Base-by-base conservation (phyloP, 78 protist genomes). In the Monosiga brevicollis region DNA sequence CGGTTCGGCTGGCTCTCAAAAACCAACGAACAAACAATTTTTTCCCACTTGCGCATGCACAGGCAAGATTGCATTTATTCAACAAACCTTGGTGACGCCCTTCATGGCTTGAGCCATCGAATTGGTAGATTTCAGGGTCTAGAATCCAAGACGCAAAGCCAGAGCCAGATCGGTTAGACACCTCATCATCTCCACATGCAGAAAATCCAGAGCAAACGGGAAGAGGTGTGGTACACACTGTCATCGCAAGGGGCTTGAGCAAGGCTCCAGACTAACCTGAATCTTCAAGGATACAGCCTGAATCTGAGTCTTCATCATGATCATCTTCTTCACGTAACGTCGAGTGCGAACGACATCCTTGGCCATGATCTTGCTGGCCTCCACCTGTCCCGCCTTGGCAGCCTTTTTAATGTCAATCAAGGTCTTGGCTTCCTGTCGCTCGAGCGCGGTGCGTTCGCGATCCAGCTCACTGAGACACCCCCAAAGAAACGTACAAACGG, bases 301-400 rank as follows among this genome's bases (percentile, higher is more conserved):
- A 42, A 96, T 41, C 74, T 93, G 95, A 24, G 95, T 78, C 73
- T 83, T 87, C 98, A 96, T 94, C 79, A 87, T 82, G 79, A 84
- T 87, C 39, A 96, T 84, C 94, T 91, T 89, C 83, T 89, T 77
- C 54, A 89, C 40, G 40, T 91, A 86, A 34, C 74, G 78, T 42
- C 97, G 83, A 9, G 96, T 94, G 36, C 98, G 89, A 20, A 97
- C 99, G 9, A 97, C 79, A 82, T 97, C 98, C 84, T 94, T 95
- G 36, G 99, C 98, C 95, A 92, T 93, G 79, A 97, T 87, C 74
- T 90, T 84, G 42, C 88, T 93, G 20, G 94, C 79, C 11, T 88
- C 90, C 78, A 74, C 26, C 40, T 74, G 78, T 34, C 95, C 93
- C 78, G 83, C 83, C 83, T 92, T 86, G 26, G 98, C 99, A 77